These are phyloP conservation scores for Aspergillus piperis DNA, from an alignment of 2,329 filamentous ascomycete species.

Conservation along the genomic window DNA sequence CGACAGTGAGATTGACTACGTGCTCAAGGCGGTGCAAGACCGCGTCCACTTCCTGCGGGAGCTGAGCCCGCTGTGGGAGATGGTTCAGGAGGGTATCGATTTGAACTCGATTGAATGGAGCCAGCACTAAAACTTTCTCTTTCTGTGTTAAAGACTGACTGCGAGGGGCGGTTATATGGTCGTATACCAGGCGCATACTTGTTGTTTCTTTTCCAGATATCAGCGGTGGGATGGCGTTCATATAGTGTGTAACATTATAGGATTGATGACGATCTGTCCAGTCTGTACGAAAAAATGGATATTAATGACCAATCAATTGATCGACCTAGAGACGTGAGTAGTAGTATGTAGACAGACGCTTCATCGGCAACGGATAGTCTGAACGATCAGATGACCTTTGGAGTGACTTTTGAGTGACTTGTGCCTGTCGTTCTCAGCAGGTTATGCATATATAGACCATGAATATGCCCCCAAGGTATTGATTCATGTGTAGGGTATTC, in stretches of 20 bases:
- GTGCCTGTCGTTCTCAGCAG: too few relatives aligned
- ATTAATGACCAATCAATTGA: slow-evolving; percentile 3
- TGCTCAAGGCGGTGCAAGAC: slow-evolving; percentile 88
- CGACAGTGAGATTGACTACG: slow-evolving; percentile 93
- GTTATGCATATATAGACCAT: too few relatives aligned
- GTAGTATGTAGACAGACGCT: too few relatives aligned
- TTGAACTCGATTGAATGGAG: slow-evolving; percentile 97
- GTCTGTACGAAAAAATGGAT: slow-evolving; percentile 24
- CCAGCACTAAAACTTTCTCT: slow-evolving; percentile 61
- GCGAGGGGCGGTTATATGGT: slow-evolving; percentile 1
- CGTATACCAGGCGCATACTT: slow-evolving; percentile 10
- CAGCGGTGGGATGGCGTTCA: slow-evolving; percentile 28
- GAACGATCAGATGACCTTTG: too few relatives aligned
- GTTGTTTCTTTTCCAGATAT: slow-evolving; percentile 22
- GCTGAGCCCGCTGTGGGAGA: slow-evolving; percentile 92
- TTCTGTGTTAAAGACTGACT: slow-evolving; percentile 17
- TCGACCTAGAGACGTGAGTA: too few relatives aligned
- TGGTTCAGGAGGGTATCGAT: slow-evolving; percentile 95
- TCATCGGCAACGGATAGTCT: too few relatives aligned
- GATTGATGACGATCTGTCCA: slow-evolving; percentile 16
- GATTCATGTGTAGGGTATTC: too few relatives aligned
- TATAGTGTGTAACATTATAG: slow-evolving; percentile 25
- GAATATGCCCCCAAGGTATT: too few relatives aligned
- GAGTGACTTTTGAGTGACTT: too few relatives aligned
- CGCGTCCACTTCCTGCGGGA: slow-evolving; percentile 91